Conservation (phyloP, 75 land plant species). For the Adiantum capillusveneris region DNA sequence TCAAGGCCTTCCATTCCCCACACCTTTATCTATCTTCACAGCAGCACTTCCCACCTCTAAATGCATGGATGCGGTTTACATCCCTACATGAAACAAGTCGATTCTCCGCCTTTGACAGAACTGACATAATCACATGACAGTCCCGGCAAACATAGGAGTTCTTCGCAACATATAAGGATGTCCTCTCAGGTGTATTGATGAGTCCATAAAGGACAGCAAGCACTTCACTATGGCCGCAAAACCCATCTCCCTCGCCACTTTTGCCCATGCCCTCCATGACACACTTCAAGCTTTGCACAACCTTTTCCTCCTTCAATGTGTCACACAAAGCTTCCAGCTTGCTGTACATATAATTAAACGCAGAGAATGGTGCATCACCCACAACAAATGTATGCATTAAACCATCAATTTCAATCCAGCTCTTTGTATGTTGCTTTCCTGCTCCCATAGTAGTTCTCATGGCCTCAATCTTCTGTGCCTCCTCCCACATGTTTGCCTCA, state of each 20-base stretch:
- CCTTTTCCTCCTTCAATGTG: not conserved
- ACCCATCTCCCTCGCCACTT: not conserved
- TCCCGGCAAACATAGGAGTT: constrained; percentile 2
- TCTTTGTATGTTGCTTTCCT: not conserved
- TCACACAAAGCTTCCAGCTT: not conserved
- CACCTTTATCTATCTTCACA: too few relatives aligned
- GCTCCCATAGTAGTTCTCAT: not conserved
- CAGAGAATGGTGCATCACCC: not conserved
- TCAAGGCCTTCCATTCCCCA: too few relatives aligned
- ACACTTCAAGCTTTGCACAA: not conserved
- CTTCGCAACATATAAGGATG: constrained; percentile 1
- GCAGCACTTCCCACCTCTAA: too few relatives aligned
- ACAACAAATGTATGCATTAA: constrained; percentile 2
- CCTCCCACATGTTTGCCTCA: constrained; percentile 45
- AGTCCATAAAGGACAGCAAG: constrained; percentile 3
- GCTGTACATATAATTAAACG: not conserved
- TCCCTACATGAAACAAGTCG: too few relatives aligned
- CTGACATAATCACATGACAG: not conserved
- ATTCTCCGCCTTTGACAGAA: constrained; percentile 8
- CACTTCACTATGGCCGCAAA: constrained; percentile 4
- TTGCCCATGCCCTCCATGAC: constrained; percentile 4
- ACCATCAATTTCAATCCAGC: constrained; percentile 14
- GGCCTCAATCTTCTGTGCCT: constrained; percentile 9
- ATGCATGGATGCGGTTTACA: too few relatives aligned
- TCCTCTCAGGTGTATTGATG: not conserved